phyloP scores from a whole-genome alignment of 345 rosid species.

The Cochlearia excelsa region DNA sequence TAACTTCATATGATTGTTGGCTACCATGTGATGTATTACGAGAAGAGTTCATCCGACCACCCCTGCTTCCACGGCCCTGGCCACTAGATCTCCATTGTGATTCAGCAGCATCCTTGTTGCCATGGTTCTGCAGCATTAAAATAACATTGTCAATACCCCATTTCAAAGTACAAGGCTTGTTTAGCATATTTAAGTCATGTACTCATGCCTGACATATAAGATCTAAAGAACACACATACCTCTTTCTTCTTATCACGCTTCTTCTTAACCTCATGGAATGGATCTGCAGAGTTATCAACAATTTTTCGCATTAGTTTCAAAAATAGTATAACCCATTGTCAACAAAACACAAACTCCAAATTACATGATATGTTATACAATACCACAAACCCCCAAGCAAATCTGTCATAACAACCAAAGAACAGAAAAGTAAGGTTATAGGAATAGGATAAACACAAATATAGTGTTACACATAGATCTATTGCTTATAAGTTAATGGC shows the following conservation, averaged over 20 bases:
- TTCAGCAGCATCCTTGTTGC: conserved; percentile 66
- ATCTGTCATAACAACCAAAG: not conserved
- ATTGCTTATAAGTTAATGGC: not conserved
- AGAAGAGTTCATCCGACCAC: conserved; percentile 49
- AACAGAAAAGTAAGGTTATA: not conserved
- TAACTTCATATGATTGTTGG: conserved; percentile 4
- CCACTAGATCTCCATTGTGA: conserved; percentile 66
- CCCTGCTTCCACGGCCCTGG: conserved; percentile 60
- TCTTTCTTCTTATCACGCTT: conserved; percentile 80
- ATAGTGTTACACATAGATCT: not conserved
- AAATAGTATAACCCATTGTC: not conserved
- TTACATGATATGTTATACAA: conserved; percentile 1
- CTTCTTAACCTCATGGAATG: conserved; percentile 84
- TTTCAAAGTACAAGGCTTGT: conserved; percentile 10
- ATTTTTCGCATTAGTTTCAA: conserved; percentile 23
- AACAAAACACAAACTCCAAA: not conserved
- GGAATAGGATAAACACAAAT: conserved; percentile 7
- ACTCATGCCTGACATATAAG: not conserved
- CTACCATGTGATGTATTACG: conserved; percentile 62
- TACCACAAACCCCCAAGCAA: not conserved
- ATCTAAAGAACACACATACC: conserved; percentile 40
- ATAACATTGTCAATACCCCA: conserved; percentile 10
- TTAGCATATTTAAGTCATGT: conserved; percentile 11
- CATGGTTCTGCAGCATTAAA: conserved; percentile 45
- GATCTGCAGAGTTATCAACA: conserved; percentile 49